Conservation (phyloP, 306 rosid species). For the Vigna unguiculata region DNA sequence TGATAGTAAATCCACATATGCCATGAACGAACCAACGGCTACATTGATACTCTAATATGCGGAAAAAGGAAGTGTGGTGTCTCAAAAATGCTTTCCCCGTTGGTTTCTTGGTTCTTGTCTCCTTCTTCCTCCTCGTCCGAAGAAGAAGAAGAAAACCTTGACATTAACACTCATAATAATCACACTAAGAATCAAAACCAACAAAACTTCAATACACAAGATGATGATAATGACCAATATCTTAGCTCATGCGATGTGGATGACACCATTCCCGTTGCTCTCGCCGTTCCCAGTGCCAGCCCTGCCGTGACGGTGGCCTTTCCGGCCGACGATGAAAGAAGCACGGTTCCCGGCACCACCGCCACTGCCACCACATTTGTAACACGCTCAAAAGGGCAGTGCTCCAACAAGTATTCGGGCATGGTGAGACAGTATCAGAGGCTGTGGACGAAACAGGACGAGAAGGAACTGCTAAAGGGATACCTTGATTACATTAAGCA, state of each 20-base stretch:
- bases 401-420: background rate
- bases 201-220: conserved; percentile 10
- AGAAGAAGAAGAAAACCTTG: conserved; percentile 41
- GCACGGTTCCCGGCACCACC: background rate
- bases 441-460: conserved; percentile 58
- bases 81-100: conserved; percentile 50
- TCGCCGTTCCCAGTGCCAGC: conserved; percentile 38
- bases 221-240: conserved; percentile 31
- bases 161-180: background rate
- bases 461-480: conserved; percentile 47
- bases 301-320: conserved; percentile 50
- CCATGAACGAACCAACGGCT: conserved; percentile 37
- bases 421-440: conserved; percentile 50
- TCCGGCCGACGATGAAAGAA: conserved; percentile 15
- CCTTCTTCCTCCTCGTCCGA: conserved; percentile 41
- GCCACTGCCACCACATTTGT: conserved; percentile 21
- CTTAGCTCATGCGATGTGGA: conserved; percentile 31
- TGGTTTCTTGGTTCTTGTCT: conserved; percentile 55
- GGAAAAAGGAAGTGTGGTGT: background rate
- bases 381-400: conserved; percentile 40
- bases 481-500: conserved; percentile 47
- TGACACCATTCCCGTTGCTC: conserved; percentile 39
- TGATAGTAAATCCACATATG: conserved; percentile 39
- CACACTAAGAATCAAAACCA: conserved; percentile 36
- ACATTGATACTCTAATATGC: conserved; percentile 35